Conservation (phyloP, 345 rosid genomes). For the Turritis glabra region DNA sequence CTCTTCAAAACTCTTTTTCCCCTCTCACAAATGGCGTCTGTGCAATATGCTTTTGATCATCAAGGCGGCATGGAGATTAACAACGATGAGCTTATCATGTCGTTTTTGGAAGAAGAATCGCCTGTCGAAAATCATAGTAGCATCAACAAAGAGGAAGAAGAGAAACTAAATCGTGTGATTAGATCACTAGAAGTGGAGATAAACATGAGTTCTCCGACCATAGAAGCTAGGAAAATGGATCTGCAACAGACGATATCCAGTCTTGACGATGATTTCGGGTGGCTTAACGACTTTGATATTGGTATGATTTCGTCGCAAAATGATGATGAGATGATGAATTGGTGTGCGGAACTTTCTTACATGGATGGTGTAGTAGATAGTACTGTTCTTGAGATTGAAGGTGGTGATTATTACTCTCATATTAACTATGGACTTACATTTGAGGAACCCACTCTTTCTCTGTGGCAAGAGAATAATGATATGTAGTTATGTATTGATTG, state of each 20-base stretch:
- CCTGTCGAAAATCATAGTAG: slow-evolving; percentile 32
- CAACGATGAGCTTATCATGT: slow-evolving; percentile 38
- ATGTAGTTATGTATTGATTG: slow-evolving; percentile 30
- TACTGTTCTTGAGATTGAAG: slow-evolving; percentile 40
- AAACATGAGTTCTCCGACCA: slow-evolving; percentile 28
- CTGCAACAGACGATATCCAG: not conserved
- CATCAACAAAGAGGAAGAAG: slow-evolving; percentile 42
- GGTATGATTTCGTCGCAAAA: slow-evolving; percentile 40
- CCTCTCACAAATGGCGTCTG: slow-evolving; percentile 39
- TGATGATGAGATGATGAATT: slow-evolving; percentile 50
- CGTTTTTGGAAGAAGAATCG: slow-evolving; percentile 47
- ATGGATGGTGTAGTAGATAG: slow-evolving; percentile 36
- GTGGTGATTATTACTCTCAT: slow-evolving; percentile 39
- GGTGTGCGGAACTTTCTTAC: slow-evolving; percentile 44
- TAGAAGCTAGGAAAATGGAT: slow-evolving; percentile 18
- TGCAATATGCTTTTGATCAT: slow-evolving; percentile 23
- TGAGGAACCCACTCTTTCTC: slow-evolving; percentile 41
- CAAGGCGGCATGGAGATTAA: slow-evolving; percentile 34
- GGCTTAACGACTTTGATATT: slow-evolving; percentile 36
- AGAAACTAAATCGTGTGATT: slow-evolving; percentile 46
- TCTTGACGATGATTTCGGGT: slow-evolving; percentile 29
- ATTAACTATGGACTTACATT: slow-evolving; percentile 38
- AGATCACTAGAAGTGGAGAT: slow-evolving; percentile 57
- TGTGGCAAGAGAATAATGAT: slow-evolving; percentile 53
- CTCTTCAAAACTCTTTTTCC: not conserved